Conservation (phyloP, 2,329 filamentous ascomycete species). For the Exophiala sideris region DNA sequence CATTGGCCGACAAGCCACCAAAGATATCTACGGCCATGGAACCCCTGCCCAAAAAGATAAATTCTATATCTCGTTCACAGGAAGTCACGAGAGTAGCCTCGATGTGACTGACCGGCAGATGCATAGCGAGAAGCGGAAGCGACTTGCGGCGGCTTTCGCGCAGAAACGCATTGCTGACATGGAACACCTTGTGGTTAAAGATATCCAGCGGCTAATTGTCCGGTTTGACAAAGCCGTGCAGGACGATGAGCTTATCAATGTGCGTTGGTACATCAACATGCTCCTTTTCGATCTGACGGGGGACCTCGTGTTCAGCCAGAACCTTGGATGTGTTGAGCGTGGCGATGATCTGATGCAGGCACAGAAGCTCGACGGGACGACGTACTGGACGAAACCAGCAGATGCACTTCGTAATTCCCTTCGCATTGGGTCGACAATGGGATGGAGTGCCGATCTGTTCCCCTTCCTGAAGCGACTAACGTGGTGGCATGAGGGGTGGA, state of each 20-base stretch:
- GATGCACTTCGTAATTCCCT: conserved; percentile 1
- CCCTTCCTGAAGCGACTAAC: conserved; percentile 25
- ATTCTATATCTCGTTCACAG: conserved; percentile 29
- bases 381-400: not conserved
- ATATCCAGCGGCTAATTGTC: conserved; percentile 19
- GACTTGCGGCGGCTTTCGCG: conserved; percentile 33
- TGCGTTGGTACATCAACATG: conserved; percentile 1
- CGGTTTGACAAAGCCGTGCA: not conserved
- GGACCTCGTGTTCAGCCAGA: conserved; percentile 54
- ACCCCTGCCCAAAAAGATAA: conserved; percentile 33
- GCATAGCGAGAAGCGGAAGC: conserved; percentile 34
- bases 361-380: conserved; percentile 29
- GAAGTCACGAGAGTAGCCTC: conserved; percentile 31
- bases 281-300: not conserved
- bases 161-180: conserved; percentile 33
- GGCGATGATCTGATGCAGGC: conserved; percentile 40
- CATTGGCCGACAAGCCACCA: not conserved
- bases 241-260: not conserved
- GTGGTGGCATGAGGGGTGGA: conserved; percentile 6
- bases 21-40: conserved; percentile 35
- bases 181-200: conserved; percentile 25
- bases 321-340: conserved; percentile 51
- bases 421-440: conserved; percentile 1
- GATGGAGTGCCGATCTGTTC: not conserved
- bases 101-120: conserved; percentile 34